phyloP scores from a whole-genome alignment of 1,284 basidiomycete species.

The Meira nashicola region DNA sequence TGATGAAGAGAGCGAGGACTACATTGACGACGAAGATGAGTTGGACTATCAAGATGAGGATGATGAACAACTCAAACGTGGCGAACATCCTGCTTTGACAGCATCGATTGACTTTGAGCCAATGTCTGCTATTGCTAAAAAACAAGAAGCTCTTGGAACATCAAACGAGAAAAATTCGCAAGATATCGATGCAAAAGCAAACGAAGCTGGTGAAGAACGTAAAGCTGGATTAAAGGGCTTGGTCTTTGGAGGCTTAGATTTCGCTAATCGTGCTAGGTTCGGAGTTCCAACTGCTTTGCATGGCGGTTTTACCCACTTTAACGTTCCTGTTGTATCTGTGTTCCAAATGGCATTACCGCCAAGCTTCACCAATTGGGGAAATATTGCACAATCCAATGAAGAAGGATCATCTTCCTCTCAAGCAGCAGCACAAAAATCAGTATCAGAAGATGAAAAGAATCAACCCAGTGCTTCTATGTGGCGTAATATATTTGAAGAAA shows the following conservation, averaged over 20 bases:
- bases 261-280: conserved; percentile 6
- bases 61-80: background rate
- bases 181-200: background rate
- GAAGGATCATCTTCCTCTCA: background rate
- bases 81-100: background rate
- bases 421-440: conserved; percentile 3
- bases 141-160: background rate
- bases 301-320: conserved; percentile 7
- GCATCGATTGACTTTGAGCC: background rate
- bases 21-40: conserved; percentile 17
- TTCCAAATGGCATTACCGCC: conserved; percentile 34
- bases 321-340: conserved; percentile 29
- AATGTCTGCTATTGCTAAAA: background rate
- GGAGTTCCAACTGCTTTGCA: conserved; percentile 12
- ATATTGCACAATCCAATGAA: background rate
- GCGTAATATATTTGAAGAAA: conserved; percentile 40
- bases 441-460: conserved; percentile 17
- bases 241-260: conserved; percentile 2
- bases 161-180: background rate
- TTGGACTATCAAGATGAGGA: conserved; percentile 3
- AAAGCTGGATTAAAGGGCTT: conserved; percentile 6
- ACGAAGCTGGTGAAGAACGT: background rate
- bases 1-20: conserved; percentile 33
- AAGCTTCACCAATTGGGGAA: conserved; percentile 29
- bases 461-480: conserved; percentile 26